These are phyloP conservation scores for Acacia concinna DNA, from an alignment of 331 rosid species.

Conservation along the genomic window DNA sequence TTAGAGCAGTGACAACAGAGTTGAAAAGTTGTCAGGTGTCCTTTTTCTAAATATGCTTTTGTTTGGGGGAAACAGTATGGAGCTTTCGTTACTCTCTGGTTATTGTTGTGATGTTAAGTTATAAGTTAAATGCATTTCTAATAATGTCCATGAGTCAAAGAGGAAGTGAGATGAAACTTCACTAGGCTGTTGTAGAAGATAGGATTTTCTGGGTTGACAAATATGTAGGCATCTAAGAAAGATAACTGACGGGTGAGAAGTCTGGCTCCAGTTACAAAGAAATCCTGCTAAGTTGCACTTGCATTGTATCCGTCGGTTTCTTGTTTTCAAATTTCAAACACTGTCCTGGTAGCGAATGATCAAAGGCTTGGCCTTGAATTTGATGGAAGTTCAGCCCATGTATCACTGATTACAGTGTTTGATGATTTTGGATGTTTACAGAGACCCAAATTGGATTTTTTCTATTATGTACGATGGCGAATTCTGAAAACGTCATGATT, in stretches of 20 bases:
- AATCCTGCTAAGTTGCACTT: not conserved
- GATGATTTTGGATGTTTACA: not conserved
- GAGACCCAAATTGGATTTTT: not conserved
- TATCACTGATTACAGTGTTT: not conserved
- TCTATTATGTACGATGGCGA: not conserved
- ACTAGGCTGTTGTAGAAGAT: not conserved
- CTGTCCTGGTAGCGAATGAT: not conserved
- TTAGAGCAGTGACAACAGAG: not conserved
- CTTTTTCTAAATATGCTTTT: not conserved
- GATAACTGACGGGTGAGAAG: not conserved
- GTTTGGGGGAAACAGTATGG: not conserved
- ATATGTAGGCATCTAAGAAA: not conserved
- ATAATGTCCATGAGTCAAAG: conserved; percentile 14
- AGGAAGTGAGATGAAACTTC: not conserved
- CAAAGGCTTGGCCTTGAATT: not conserved
- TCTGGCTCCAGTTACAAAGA: not conserved
- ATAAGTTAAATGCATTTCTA: not conserved
- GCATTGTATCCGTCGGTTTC: not conserved
- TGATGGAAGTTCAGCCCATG: not conserved
- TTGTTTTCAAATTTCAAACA: not conserved
- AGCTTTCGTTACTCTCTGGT: not conserved
- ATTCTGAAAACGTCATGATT: not conserved
- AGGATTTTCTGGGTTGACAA: not conserved
- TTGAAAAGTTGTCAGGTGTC: not conserved
- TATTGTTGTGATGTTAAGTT: not conserved